Evolutionary conservation across 2,329 filamentous ascomycete genomes (phyloP), one percentile per base, ranked within the genome.

Genomic region (Alternaria solani): DNA sequence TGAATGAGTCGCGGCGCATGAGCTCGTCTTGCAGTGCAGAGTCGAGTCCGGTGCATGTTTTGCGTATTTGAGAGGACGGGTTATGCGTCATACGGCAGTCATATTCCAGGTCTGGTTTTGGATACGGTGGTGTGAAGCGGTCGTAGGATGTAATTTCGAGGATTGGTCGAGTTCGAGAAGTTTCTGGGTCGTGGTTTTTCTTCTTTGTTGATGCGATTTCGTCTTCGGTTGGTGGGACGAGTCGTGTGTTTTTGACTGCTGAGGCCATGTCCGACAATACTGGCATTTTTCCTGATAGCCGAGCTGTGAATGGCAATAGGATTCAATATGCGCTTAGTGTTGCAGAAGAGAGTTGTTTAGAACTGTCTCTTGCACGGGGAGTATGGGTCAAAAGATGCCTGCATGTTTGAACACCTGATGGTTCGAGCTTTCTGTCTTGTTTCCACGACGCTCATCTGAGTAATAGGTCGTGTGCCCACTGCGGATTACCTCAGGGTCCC

Each of bases 71-170:
- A 1, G 11, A 5, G 2, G 51, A 46, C 1, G 60, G 60, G n/a
- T 59, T 62, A 3, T 52, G 20, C 4, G 60, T 62, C 6, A 59
- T 30, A 5, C 60, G 56, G 36, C 60, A 62, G 36, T 62, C 60
- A 47, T 62, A 62, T 44, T 62, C 51, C 2, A 62, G 25, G 5
- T 62, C 60, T 6, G 60, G 60, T 4, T 25, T 53, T 0, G 60
- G 60, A 3, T 14, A 41, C 14, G 48, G 52, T n/a, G 60, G 52
- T 1, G 46, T 52, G 46, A 56, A 48, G n/a, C 60, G 60, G 42
- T 62, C 30, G 12, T 62, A 59, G 16, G 60, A 62, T 5, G 46
- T 59, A 32, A 62, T 59, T 5, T 59, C 56, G 3, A 62, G 57
- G 1, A 55, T 34, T 28, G 60, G 56, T 44, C 46, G 5, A 7